Base-by-base conservation (phyloP, 2,329 filamentous ascomycete species). In the Trichophyton schoenleinii region DNA sequence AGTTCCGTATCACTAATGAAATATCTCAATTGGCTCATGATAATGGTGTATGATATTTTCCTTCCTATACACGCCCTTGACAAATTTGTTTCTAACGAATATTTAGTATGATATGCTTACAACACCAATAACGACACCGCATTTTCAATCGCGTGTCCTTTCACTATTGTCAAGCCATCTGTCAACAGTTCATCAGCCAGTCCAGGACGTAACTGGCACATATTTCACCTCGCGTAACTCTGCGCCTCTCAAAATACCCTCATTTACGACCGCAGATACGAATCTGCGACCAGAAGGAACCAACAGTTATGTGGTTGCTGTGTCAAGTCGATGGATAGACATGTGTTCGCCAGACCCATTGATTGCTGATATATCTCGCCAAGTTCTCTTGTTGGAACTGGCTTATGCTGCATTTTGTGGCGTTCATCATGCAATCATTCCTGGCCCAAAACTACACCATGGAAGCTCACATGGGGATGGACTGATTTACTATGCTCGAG, bases 361-460 rank as follows among this genome's bases (percentile, higher is more conserved):
- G 64, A 86, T 97, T 64, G 85, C 90, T 6, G 89, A 88, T 71
- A 81, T 97, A 62, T 96, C 92, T 41, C 85, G 89, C 52, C 92
- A 96, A 75, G 88, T 95, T 5, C 79, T 99, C 65, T 91, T 91
- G 71, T 81, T 96, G 44, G 94, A 99, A 72, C 82, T 97, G 57
- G 88, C 90, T 57, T 99, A 96, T 75, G 94, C 95, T 65, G 91
- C 90, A 64, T 99, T 97, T 75, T 96, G 91, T 70, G 95, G 95
- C 41, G 82, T 94, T 57, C 85, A 86, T 61, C 95, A 88, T 73
- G 80, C 97, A 62, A 78, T 97, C 58, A 79, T 99, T 34, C 85
- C 87, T 1, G 91, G 91, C 0, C 94, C 94, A 2, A 82, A 82
- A 65, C 76, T 83, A 13, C 83, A 87, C 65, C 79, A 83, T 62